These are phyloP conservation scores for Rosa rugosa DNA, from an alignment of 306 rosid species.

Conservation along the genomic window DNA sequence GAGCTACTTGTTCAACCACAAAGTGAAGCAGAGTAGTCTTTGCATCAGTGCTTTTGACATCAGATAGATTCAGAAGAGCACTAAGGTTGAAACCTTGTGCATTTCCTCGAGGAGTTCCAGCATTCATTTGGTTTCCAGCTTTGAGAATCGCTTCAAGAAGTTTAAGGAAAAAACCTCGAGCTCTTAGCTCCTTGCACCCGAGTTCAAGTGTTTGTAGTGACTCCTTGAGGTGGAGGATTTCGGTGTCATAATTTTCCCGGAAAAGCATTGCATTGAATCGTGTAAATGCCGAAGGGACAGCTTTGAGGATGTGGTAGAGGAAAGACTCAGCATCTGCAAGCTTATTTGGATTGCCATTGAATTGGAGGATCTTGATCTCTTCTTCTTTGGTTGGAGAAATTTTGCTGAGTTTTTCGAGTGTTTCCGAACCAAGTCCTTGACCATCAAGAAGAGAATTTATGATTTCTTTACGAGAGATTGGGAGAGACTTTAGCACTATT, in stretches of 20 bases:
- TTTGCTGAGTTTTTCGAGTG: slow-evolving; percentile 76
- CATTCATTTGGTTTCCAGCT: slow-evolving; percentile 85
- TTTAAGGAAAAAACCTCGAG: slow-evolving; percentile 57
- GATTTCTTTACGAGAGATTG: slow-evolving; percentile 58
- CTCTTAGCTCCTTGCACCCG: slow-evolving; percentile 68
- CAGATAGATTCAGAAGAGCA: slow-evolving; percentile 68
- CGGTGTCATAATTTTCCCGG: slow-evolving; percentile 55
- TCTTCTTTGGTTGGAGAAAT: slow-evolving; percentile 73
- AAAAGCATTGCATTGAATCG: slow-evolving; percentile 74
- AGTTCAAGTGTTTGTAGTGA: slow-evolving; percentile 53
- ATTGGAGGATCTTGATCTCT: slow-evolving; percentile 56
- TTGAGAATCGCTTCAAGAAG: slow-evolving; percentile 89
- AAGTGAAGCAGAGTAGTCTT: slow-evolving; percentile 75
- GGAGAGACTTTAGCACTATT: slow-evolving; percentile 65
- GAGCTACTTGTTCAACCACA: slow-evolving; percentile 75
- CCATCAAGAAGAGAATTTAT: slow-evolving; percentile 65
- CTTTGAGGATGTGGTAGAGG: slow-evolving; percentile 62
- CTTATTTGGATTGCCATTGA: slow-evolving; percentile 54
- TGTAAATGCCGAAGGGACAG: slow-evolving; percentile 68
- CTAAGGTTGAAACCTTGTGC: slow-evolving; percentile 78
- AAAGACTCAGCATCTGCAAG: slow-evolving; percentile 82
- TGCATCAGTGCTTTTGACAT: slow-evolving; percentile 73
- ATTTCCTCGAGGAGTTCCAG: slow-evolving; percentile 83
- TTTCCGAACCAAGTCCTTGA: slow-evolving; percentile 59
- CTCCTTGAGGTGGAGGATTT: slow-evolving; percentile 58